A percentile compares a stretch with the other conserved stretches of the same genome.
Conservation (phyloP, 108 stramenopile species). For the Schizochytrium sp. region DNA sequence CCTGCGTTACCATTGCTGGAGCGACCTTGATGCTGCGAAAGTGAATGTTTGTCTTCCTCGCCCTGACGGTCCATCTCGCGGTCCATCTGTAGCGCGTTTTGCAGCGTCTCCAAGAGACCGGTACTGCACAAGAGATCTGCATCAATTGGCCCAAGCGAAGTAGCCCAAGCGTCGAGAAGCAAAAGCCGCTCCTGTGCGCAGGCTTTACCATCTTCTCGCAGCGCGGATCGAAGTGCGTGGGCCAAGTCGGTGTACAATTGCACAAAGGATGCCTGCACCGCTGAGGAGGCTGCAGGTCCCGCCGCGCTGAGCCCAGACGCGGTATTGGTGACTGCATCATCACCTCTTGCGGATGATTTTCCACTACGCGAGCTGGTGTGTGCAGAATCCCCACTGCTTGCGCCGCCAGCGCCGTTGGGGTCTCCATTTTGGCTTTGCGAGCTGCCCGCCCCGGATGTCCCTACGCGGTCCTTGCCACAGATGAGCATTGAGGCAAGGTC, state of each 20-base stretch:
- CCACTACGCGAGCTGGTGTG: too few relatives aligned
- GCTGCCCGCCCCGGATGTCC: too few relatives aligned
- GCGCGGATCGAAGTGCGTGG: not conserved
- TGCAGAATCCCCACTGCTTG: too few relatives aligned
- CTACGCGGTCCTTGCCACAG: not conserved
- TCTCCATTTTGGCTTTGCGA: too few relatives aligned
- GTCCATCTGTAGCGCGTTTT: not conserved
- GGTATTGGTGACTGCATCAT: not conserved
- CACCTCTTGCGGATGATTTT: too few relatives aligned
- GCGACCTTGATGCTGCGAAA: too few relatives aligned
- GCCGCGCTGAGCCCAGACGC: not conserved
- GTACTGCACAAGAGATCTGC: not conserved
- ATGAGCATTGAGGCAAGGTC: not conserved
- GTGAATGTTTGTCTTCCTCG: not conserved
- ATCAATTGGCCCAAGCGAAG: not conserved
- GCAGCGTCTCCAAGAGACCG: constrained; percentile 18
- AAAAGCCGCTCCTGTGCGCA: not conserved
- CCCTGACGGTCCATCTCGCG: not conserved
- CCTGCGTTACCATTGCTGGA: not conserved
- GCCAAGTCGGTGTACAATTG: not conserved
- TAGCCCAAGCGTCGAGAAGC: not conserved
- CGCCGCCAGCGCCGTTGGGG: too few relatives aligned
- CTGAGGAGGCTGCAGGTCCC: not conserved
- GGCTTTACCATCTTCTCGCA: not conserved
- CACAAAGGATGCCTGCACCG: not conserved